Base-by-base conservation (phyloP, 495 filamentous ascomycete species). In the Lindgomyces ingoldianus region DNA sequence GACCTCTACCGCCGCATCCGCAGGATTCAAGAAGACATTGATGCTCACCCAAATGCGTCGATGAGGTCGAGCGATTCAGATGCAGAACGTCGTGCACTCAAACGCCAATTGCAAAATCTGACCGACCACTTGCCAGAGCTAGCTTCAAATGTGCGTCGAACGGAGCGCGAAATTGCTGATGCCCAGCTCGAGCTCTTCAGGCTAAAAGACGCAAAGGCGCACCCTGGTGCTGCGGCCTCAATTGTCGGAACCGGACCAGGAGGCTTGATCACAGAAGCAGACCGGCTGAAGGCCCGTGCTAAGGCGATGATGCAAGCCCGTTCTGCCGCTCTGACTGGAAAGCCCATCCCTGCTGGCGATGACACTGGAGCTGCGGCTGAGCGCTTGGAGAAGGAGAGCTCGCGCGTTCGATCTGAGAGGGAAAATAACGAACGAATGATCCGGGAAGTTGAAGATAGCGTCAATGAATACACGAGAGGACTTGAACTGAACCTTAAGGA, bases 301-400 rank as follows among this genome's bases (percentile, higher is more conserved):
- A 96, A 91, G 74, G 93, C 93, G 41, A 94, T 96, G 84, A 97
- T 99, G 94, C 93, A 98, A 78, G 92, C 96, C 64, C 88, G 93
- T 44, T 90, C 93, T 68, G 95, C 95, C 51, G 93, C 93, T 39
- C 78, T 99, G 67, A 89, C 91, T 46, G 95, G 95, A 39, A 89
- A 86, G 72, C 89, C 91, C 65, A 76, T 87, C 25, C 83, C 87
- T 21, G 76, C 80, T 14, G 75, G 80, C 11, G 78, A 76, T 50
- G 82, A 83, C 39, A 81, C 85, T 4, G 90, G 85, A 57, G 90
- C 91, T 10, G 87, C 91, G 39, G 79, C 87, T 62, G 89, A 91
- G 75, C 84, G 76, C 12, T 73, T 97, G 27, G 93, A 97, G 71
- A 88, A 93, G 55, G 94, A 99, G 74, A 94, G 81, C 73, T 83